Base-by-base conservation (phyloP, 2,329 filamentous ascomycete genomes). In the Calonectria ilicicola region DNA sequence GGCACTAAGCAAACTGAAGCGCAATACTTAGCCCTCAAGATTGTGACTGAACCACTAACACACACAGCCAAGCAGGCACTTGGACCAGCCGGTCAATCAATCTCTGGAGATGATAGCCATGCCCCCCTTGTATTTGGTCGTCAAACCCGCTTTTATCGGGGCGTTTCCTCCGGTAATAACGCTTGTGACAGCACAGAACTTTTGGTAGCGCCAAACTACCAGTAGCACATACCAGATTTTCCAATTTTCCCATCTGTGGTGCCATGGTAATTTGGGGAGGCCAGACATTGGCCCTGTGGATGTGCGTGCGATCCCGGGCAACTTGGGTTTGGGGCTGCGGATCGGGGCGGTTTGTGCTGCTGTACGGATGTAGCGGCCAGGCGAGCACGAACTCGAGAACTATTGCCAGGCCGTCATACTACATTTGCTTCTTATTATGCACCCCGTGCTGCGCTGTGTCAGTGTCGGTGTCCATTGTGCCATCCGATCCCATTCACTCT, bases 131-230 rank as follows among this genome's bases (percentile, higher is more conserved):
- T 67, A 62, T 19, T 47, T 38, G 51, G n/a, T 38, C 53, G 21
- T 17, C 38, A 53, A 65, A 63, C 75, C 76, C 72, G 76, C 76
- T 78, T 78, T 78, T 77, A 68, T 62, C 75, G 74, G 76, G 75
- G 70, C 27, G 42, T 72, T 76, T 74, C 38, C 75, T 77, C 76
- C 76, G 69, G 49, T n/a, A 29, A 38, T 19, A 23, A 49, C 29
- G 27, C 32, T 42, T 19, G 47, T 56, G 32, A 32, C 29, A 38
- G n/a, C 23, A n/a, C 29, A 47, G 40, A 58, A 47, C 27, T 29
- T 58, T 67, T 19, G 27, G 40, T 62, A 62, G 65, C 53, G 40
- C 17, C 58, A 51, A 23, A 10, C 40, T 53, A 26, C 35, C n/a
- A 23, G 49, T 42, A 67, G 44, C n/a, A n/a, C n/a, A n/a, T 19